Evolutionary conservation across 2,329 filamentous ascomycete genomes (phyloP), one percentile per base, ranked within the genome.

Genomic region (Trichoderma cornu-damae): DNA sequence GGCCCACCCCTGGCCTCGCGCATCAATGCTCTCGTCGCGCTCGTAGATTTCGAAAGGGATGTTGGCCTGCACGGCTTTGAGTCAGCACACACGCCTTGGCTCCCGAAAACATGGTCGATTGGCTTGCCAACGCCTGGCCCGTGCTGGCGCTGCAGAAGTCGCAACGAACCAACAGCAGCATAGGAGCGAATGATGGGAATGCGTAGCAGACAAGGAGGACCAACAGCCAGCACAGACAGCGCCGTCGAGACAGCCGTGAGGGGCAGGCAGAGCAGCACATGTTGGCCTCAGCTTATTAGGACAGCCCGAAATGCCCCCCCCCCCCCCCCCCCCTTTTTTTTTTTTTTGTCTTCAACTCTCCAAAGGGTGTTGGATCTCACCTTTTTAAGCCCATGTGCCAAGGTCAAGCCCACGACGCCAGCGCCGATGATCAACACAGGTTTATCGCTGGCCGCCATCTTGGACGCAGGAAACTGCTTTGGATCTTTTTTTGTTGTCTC

Each of bases 1-100:
- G 40, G 79, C 82, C 83, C 82, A 85, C 47, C 82, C 81, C 38
- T 78, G 76, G 3, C 61, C 59, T 18, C 70, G 70, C 18, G 63
- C 61, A 47, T 65, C 64, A 54, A 67, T 61, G 46, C 67, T 60
- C 18, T 62, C 61, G 64, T 68, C 62, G 34, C 68, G 67, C 57
- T 71, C 69, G 59, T 66, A 71, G 16, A 71, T 57, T 30, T 68
- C 60, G 53, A 70, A 71, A 0, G 68, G 63, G 6, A 70, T 65
- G 6, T 63, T 63, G 44, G 67, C 64, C 69, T 71, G 32, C 1
- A 20, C 2, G 8, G 11, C 7, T 37, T 32, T 4, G 24, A 47
- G 11, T 52, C n/a, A 46, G 51, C 22, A 28, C 8, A 44, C 22
- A 28, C 8, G 37, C 32, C 2, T 44, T 18, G 26, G 3, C 5